Percentiles rank a stretch among this genome's conserved stretches.
Conservation (phyloP, 495 filamentous ascomycete genomes). For the Podospora anserina region DNA sequence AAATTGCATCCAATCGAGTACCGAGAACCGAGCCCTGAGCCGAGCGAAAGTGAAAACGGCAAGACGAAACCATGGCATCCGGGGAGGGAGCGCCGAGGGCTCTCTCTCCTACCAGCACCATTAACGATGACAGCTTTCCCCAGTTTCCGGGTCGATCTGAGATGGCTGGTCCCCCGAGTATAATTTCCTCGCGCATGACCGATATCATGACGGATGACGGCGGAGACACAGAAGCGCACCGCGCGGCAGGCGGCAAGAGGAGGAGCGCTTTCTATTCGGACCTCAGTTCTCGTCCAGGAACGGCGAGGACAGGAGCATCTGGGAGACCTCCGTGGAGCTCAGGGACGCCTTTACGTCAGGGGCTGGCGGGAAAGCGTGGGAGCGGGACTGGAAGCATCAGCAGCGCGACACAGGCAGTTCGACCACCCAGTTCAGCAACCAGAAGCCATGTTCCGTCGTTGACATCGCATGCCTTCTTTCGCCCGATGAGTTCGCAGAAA, state of each 20-base stretch:
- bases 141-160: constrained; percentile 36
- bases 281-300: constrained; percentile 47
- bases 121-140: constrained; percentile 41
- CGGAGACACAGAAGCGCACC: constrained; percentile 35
- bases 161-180: constrained; percentile 50
- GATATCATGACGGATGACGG: constrained; percentile 64
- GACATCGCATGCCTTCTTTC: constrained; percentile 86
- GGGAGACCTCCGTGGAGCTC: constrained; percentile 51
- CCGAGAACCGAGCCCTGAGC: not conserved
- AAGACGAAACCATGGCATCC: constrained; percentile 33
- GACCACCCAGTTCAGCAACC: constrained; percentile 67
- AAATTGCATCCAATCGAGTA: not conserved
- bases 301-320: constrained; percentile 49
- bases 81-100: constrained; percentile 34
- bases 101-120: constrained; percentile 31
- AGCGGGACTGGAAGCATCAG: constrained; percentile 44
- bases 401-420: constrained; percentile 39
- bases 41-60: not conserved
- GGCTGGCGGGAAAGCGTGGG: constrained; percentile 39
- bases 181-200: constrained; percentile 84
- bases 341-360: constrained; percentile 45
- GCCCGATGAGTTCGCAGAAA: constrained; percentile 93
- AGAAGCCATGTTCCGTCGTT: constrained; percentile 87
- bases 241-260: constrained; percentile 35
- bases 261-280: constrained; percentile 44